Conservation (phyloP, 352 stramenopile genomes). For the Pythium pectinolyticum region DNA sequence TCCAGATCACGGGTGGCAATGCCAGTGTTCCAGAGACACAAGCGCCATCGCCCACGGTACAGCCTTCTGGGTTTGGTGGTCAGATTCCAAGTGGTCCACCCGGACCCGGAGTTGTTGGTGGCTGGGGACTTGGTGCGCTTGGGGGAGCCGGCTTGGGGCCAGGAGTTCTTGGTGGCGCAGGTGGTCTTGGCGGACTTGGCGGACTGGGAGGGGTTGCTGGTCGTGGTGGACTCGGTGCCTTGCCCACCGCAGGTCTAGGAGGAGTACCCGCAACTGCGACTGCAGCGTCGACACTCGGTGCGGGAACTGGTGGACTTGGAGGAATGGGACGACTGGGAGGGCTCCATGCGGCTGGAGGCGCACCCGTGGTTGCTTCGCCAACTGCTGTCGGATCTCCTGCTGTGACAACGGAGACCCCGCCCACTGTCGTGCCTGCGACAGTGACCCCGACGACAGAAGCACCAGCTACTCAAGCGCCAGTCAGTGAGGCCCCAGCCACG, state of each 20-base stretch:
- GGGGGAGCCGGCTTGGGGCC: background rate
- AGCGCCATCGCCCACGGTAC: background rate
- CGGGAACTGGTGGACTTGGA: no score
- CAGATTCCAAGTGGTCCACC: background rate
- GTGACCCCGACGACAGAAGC: conserved; percentile 4
- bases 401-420: background rate
- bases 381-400: background rate
- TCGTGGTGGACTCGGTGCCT: background rate
- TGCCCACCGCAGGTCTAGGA: background rate
- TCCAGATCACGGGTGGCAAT: conserved; percentile 27
- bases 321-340: background rate
- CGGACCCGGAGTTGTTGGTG: background rate
- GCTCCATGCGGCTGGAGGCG: background rate
- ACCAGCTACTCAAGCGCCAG: background rate
- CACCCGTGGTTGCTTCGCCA: no score
- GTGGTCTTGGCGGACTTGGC: no score
- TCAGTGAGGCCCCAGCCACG: background rate
- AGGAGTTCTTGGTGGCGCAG: background rate
- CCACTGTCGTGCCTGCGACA: background rate
- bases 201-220: background rate
- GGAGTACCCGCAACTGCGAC: no score
- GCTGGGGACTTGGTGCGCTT: background rate
- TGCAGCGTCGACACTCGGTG: background rate
- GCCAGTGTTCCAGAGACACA: background rate
- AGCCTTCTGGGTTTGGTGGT: background rate